Conservation (phyloP, 345 rosid species). For the Eucalyptus tenuipes region DNA sequence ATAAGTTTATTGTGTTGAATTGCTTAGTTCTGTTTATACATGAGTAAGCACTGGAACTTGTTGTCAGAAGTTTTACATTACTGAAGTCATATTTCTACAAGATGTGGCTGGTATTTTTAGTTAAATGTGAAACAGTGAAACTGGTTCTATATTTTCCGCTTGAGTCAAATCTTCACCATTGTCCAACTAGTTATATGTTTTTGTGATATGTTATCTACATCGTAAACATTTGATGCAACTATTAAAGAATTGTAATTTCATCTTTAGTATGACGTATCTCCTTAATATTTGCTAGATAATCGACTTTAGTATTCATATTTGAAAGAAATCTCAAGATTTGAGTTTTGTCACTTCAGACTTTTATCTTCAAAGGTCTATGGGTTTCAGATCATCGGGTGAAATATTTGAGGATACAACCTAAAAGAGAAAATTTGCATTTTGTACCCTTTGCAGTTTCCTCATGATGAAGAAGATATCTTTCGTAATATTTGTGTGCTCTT, state of each 20-base stretch:
- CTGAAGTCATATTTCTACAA: background rate
- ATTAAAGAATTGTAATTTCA: background rate
- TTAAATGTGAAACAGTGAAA: background rate
- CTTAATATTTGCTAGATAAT: background rate
- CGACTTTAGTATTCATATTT: background rate
- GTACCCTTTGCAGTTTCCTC: background rate
- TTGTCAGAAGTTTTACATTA: background rate
- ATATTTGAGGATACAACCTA: background rate
- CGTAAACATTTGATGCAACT: background rate
- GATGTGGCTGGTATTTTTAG: background rate
- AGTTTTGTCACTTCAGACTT: background rate
- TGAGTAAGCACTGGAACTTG: background rate
- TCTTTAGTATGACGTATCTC: background rate
- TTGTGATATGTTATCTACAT: background rate
- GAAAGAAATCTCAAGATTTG: background rate
- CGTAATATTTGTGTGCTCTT: background rate
- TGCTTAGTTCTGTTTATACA: background rate
- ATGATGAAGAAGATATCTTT: background rate
- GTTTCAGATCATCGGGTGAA: background rate
- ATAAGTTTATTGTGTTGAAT: background rate
- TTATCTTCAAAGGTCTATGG: background rate
- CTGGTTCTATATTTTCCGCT: background rate
- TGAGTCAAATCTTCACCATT: background rate
- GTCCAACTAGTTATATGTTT: background rate
- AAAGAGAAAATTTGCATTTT: background rate